These are phyloP conservation scores for Botryotinia globosa DNA, from an alignment of 2,329 filamentous ascomycete genomes.

Conservation along the genomic window DNA sequence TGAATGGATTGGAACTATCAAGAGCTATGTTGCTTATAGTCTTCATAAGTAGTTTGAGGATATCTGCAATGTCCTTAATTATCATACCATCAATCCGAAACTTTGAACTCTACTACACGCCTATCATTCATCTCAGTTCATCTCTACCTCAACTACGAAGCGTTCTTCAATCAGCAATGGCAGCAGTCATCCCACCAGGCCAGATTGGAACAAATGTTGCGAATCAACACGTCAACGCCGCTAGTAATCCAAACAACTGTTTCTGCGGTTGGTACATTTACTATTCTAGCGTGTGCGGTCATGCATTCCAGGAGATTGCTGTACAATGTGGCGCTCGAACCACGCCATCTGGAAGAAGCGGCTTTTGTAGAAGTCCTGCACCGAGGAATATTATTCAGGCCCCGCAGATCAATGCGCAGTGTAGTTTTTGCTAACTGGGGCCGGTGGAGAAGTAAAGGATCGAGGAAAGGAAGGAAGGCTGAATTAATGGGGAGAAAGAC, in stretches of 20 bases:
- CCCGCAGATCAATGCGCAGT: background rate
- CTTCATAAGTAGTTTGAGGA: no score
- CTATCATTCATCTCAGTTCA: background rate
- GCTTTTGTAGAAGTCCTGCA: background rate
- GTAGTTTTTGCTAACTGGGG: background rate
- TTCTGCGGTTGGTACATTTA: background rate
- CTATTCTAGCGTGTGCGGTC: background rate
- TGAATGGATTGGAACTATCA: no score
- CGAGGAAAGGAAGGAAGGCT: background rate
- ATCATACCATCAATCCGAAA: background rate
- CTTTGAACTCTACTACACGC: background rate
- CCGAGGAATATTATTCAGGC: background rate
- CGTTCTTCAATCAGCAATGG: no score
- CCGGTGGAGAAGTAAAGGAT: background rate
- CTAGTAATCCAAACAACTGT: background rate
- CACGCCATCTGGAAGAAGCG: background rate
- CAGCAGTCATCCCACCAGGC: background rate
- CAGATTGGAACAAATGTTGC: no score
- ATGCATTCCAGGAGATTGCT: background rate
- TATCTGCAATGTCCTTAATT: no score
- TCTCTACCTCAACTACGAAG: no score
- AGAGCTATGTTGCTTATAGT: no score
- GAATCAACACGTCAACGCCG: background rate
- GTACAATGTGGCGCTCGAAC: background rate
- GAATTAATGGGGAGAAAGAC: background rate